A percentile compares a stretch with the other conserved stretches of the same genome.
These are phyloP conservation scores for Cenchrus purpureus DNA, from an alignment of 176 grass and related monocot genomes.

Conservation along the genomic window DNA sequence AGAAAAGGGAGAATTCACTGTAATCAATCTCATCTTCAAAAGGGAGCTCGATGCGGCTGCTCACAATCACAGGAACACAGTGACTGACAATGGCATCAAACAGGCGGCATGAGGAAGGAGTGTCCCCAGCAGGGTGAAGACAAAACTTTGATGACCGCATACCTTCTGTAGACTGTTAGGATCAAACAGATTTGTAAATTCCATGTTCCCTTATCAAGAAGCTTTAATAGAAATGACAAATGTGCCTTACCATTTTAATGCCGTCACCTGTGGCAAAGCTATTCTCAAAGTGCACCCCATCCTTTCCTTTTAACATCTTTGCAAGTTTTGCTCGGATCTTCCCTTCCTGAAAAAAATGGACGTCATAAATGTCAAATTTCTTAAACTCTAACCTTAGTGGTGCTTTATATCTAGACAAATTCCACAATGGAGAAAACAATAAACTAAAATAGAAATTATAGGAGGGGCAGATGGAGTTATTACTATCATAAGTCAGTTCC, in stretches of 20 bases:
- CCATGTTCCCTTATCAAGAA: conserved; percentile 28
- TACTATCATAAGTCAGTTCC: conserved; percentile 43
- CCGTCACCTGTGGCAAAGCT: conserved; percentile 84
- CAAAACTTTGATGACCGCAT: conserved; percentile 93
- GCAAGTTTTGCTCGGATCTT: conserved; percentile 75
- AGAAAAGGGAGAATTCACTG: conserved; percentile 84
- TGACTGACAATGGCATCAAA: conserved; percentile 95
- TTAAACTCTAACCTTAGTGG: neutral
- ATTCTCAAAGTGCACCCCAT: conserved; percentile 87
- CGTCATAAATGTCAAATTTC: conserved; percentile 7
- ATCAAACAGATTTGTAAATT: conserved; percentile 44
- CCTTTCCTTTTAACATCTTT: conserved; percentile 80
- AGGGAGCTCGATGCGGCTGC: conserved; percentile 88
- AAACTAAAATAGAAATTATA: conserved; percentile 24
- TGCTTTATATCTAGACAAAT: neutral
- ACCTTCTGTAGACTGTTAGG: conserved; percentile 67
- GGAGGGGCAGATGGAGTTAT: conserved; percentile 24
- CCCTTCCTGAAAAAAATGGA: conserved; percentile 69
- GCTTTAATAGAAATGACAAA: conserved; percentile 4
- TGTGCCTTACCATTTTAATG: conserved; percentile 75
- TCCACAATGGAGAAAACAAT: neutral
- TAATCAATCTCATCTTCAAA: conserved; percentile 97
- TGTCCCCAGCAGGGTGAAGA: conserved; percentile 84
- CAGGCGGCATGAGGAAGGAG: conserved; percentile 86
- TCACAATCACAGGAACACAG: conserved; percentile 93